Evolutionary conservation across 2,329 filamentous ascomycete genomes (phyloP).

Genomic region (Metarhizium rileyi): DNA sequence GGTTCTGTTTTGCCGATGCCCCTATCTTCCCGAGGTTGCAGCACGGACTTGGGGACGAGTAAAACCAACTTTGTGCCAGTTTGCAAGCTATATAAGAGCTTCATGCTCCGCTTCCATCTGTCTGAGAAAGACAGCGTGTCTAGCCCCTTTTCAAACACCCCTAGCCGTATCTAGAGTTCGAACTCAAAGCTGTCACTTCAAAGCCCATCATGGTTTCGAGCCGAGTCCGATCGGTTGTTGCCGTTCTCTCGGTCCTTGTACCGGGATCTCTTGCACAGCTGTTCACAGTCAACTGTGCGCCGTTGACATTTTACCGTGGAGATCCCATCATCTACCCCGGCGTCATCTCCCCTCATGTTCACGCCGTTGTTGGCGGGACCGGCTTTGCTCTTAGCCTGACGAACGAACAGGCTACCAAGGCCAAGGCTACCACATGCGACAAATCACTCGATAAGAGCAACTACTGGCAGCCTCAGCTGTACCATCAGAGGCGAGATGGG

Average conservation of each 20-base stretch:
- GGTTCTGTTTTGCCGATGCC: no score
- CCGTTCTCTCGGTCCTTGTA: neutral
- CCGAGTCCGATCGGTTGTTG: neutral
- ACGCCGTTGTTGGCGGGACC: constrained; percentile 53
- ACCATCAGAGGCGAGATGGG: constrained; percentile 41
- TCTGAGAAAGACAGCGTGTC: no score
- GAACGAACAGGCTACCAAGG: constrained; percentile 39
- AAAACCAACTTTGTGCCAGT: no score
- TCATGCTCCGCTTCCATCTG: neutral
- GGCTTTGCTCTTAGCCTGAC: constrained; percentile 46
- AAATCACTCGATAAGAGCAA: constrained; percentile 53
- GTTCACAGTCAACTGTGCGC: constrained; percentile 18
- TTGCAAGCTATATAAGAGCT: neutral
- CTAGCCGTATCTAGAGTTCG: neutral
- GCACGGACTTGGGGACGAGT: no score
- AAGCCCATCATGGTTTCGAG: neutral
- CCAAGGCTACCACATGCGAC: constrained; percentile 55
- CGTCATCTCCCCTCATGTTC: constrained; percentile 42
- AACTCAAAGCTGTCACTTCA: neutral
- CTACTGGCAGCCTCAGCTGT: constrained; percentile 58
- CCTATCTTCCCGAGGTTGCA: no score
- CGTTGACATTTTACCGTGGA: constrained; percentile 31
- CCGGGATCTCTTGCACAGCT: constrained; percentile 10
- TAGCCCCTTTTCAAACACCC: no score
- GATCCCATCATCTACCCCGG: constrained; percentile 53